phyloP scores from a whole-genome alignment of 176 grass and related monocot species.

The Oryza glumipatula region DNA sequence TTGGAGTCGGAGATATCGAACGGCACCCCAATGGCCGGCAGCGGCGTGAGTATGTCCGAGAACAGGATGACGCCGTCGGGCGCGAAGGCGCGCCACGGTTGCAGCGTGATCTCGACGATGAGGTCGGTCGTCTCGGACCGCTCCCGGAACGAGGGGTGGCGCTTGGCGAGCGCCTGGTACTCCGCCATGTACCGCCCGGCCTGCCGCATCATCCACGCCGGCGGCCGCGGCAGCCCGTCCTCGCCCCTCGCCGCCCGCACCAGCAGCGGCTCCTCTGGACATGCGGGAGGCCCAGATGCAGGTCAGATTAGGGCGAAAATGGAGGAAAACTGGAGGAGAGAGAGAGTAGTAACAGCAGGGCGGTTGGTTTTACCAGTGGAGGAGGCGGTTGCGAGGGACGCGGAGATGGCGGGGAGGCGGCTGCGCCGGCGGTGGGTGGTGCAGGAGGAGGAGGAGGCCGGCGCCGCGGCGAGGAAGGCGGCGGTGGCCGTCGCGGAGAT shows the following conservation, averaged over 20 bases:
- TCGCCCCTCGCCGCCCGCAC: constrained; percentile 81
- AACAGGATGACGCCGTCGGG: constrained; percentile 99
- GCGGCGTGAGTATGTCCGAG: constrained; percentile 94
- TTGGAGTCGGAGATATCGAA: constrained; percentile 92
- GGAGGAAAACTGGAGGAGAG: neutral
- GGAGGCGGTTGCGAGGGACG: constrained; percentile 38
- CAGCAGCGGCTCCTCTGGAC: constrained; percentile 79
- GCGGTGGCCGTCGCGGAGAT: constrained; percentile 13
- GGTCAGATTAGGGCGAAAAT: constrained; percentile 42
- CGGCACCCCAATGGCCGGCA: constrained; percentile 89
- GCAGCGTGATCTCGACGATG: constrained; percentile 93
- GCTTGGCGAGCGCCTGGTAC: constrained; percentile 87
- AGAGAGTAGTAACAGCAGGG: neutral
- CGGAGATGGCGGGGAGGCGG: constrained; percentile 19
- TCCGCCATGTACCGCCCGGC: constrained; percentile 93
- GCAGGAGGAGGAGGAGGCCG: constrained; percentile 15
- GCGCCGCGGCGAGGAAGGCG: constrained; percentile 38
- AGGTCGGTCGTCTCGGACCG: constrained; percentile 92
- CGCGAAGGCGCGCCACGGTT: constrained; percentile 81
- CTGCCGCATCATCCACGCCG: constrained; percentile 99
- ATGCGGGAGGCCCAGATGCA: neutral
- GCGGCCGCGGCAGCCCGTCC: constrained; percentile 61
- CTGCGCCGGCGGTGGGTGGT: constrained; percentile 1
- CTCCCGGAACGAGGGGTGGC: constrained; percentile 87
- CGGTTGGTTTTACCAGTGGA: constrained; percentile 37